Evolutionary conservation across 441 rosid species (phyloP), one percentile per base, ranked within the genome.

Genomic region (Jatropha podagrica): DNA sequence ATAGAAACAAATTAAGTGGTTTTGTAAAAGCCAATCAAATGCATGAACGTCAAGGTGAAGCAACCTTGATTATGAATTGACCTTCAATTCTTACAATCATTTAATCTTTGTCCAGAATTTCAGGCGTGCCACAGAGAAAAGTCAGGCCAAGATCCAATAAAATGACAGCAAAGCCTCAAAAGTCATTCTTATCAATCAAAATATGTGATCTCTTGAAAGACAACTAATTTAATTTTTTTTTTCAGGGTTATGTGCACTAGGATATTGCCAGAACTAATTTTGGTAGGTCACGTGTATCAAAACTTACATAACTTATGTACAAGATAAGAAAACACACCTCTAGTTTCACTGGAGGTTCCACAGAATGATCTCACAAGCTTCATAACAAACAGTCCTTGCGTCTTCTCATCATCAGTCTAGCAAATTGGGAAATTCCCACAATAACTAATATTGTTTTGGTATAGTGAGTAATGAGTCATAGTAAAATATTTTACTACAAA

Each of bases 331-430:
- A 74, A 51, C 88, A 63, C 77, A 92, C 95, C 92, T 54, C 75
- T 41, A 65, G 68, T 74, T 78, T 95, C 94, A 56, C 76, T 79
- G 52, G 92, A 81, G 67, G 92, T 86, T 84, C 92, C 86, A 78
- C 97, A 88, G 65, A 93, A 95, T 77, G 97, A 95, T 80, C 97
- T 90, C 75, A 91, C 96, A 48, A 93, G 99, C 92, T 88, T 93
- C 96, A 91, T 89, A 68, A 89, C 78, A 76, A 89, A 81, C 65
- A 90, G 77, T 61, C 97, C 95, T 83, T 86, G 91, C 85, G 91
- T 79, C 81, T 87, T 92, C 82, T 95, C 93, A 67, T 90, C 92
- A 26, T 79, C 92, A 71, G 77, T 80, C 99, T 93, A 80, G 68
- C 82, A 86, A 77, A 61, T 78, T 46, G 74, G 26, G 74, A 78